Evolutionary conservation across 2,329 filamentous ascomycete genomes (phyloP).

Genomic region (Exophiala dermatitidis): DNA sequence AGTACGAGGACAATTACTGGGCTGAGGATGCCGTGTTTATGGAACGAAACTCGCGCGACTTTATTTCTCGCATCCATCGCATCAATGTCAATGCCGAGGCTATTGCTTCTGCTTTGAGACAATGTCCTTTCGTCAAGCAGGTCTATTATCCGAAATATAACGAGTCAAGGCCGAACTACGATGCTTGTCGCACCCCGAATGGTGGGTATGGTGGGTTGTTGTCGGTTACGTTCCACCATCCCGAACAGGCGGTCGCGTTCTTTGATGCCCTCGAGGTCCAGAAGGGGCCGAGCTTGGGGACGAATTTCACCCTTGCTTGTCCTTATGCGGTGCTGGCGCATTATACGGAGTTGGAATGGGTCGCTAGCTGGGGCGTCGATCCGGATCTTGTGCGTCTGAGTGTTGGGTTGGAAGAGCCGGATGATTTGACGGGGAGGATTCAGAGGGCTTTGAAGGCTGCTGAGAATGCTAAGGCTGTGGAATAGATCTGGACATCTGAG

Average conservation of each 20-base stretch:
- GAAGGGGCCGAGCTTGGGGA: constrained; percentile 90
- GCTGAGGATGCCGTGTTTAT: constrained; percentile 89
- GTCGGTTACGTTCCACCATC: constrained; percentile 69
- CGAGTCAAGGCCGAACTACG: constrained; percentile 64
- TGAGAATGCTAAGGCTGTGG: constrained; percentile 7
- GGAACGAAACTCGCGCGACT: constrained; percentile 93
- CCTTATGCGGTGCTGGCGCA: constrained; percentile 90
- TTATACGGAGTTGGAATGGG: constrained; percentile 87
- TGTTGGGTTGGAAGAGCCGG: constrained; percentile 76
- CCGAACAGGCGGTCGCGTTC: constrained; percentile 66
- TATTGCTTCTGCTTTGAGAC: constrained; percentile 64
- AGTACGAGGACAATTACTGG: constrained; percentile 89
- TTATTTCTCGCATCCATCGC: constrained; percentile 69
- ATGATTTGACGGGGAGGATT: constrained; percentile 58
- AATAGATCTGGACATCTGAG: not conserved
- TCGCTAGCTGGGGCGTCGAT: constrained; percentile 69
- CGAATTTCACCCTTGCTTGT: constrained; percentile 87
- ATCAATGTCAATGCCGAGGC: constrained; percentile 81
- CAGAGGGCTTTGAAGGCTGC: constrained; percentile 58
- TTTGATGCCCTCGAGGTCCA: constrained; percentile 80
- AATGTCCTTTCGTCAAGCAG: constrained; percentile 59
- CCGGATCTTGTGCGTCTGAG: constrained; percentile 75
- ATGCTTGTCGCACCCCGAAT: constrained; percentile 62
- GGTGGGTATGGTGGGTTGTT: constrained; percentile 88
- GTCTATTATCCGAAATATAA: constrained; percentile 84